Evolutionary conservation across 495 filamentous ascomycete species (phyloP).

Genomic region (Saxispiralis lemnorum): DNA sequence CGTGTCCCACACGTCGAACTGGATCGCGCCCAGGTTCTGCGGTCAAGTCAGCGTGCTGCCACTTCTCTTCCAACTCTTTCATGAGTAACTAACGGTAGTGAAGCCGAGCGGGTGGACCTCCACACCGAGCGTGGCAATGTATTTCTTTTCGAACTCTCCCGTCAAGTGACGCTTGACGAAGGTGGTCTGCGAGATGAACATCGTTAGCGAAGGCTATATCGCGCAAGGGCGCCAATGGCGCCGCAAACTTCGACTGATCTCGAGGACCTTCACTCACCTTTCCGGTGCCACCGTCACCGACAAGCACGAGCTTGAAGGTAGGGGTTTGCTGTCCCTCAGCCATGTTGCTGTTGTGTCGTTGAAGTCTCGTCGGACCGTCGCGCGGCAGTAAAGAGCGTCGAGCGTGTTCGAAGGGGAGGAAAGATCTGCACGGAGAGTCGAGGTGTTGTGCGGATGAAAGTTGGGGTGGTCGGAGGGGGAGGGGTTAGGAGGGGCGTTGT

Average conservation of each 20-base stretch:
- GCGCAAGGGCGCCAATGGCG: not conserved
- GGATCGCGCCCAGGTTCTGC: conserved; percentile 85
- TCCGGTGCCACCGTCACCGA: conserved; percentile 98
- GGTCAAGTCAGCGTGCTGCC: conserved; percentile 26
- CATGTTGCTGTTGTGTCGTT: conserved; percentile 28
- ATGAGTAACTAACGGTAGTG: conserved; percentile 55
- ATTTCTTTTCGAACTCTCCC: conserved; percentile 99
- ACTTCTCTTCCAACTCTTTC: not conserved
- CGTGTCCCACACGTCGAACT: conserved; percentile 99
- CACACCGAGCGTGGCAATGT: conserved; percentile 98
- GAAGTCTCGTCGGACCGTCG: too few species aligned
- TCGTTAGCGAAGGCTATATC: not conserved
- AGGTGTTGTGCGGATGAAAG: too few species aligned
- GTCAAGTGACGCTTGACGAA: conserved; percentile 99
- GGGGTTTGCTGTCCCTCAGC: conserved; percentile 28
- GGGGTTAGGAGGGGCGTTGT: too few species aligned
- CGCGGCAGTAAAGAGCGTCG: too few species aligned
- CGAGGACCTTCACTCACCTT: conserved; percentile 49
- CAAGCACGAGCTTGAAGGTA: conserved; percentile 99
- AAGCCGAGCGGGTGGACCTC: conserved; percentile 93
- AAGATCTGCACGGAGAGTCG: too few species aligned
- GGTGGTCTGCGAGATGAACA: conserved; percentile 51
- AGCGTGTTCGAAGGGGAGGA: too few species aligned
- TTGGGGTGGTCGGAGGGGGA: too few species aligned
- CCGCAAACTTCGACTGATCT: not conserved